Conservation (phyloP, 169 alveolate genomes). For the Nephromyces sp. region DNA sequence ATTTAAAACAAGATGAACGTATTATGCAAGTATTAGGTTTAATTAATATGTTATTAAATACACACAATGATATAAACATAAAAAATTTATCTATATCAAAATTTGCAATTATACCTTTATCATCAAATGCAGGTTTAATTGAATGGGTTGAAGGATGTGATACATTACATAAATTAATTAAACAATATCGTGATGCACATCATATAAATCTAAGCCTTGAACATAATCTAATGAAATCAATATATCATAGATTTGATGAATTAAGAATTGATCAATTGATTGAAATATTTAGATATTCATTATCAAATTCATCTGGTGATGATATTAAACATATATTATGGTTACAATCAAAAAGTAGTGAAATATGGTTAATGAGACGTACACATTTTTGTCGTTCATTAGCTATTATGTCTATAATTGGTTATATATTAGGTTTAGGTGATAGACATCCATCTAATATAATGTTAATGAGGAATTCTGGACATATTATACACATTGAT, state of each 20-base stretch:
- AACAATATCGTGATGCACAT: constrained; percentile 58
- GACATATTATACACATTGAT: constrained; percentile 79
- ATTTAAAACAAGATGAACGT: constrained; percentile 71
- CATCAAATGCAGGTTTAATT: constrained; percentile 68
- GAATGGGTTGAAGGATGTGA: constrained; percentile 81
- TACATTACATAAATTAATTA: constrained; percentile 64
- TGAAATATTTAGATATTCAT: too few relatives aligned
- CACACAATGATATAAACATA: not conserved
- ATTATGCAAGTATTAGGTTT: constrained; percentile 72
- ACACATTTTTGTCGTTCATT: constrained; percentile 68
- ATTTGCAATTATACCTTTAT: constrained; percentile 69
- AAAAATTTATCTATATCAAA: constrained; percentile 1
- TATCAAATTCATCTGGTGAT: too few relatives aligned
- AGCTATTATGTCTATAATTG: constrained; percentile 86
- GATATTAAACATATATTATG: too few relatives aligned
- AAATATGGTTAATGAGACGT: too few relatives aligned
- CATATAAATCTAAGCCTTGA: constrained; percentile 59
- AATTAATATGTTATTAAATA: constrained; percentile 28
- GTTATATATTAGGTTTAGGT: constrained; percentile 81
- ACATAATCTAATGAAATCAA: constrained; percentile 49
- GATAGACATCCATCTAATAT: constrained; percentile 86
- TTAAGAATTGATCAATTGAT: constrained; percentile 59
- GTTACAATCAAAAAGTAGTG: too few relatives aligned
- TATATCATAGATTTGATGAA: constrained; percentile 58
- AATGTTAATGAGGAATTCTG: constrained; percentile 73